Evolutionary conservation across 345 rosid species (phyloP).

Genomic region (Lumnitzera racemosa): DNA sequence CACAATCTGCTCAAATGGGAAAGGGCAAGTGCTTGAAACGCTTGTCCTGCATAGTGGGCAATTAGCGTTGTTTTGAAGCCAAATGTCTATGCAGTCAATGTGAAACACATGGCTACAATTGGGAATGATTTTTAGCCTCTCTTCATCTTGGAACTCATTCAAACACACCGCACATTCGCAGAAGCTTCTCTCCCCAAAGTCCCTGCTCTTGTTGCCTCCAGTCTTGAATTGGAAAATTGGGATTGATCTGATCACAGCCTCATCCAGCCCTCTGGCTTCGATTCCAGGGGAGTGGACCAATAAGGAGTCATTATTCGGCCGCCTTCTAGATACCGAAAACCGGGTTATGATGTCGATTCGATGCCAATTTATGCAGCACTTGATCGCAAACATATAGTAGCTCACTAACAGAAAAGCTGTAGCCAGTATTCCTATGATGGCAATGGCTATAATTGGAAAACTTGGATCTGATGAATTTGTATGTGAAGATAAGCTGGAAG

Average conservation of each 20-base stretch:
- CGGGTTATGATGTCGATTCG: conserved; percentile 48
- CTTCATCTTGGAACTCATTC: conserved; percentile 76
- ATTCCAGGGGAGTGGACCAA: conserved; percentile 29
- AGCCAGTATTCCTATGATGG: conserved; percentile 75
- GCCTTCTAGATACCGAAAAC: conserved; percentile 49
- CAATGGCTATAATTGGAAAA: conserved; percentile 73
- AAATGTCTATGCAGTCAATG: conserved; percentile 83
- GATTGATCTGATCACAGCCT: conserved; percentile 71
- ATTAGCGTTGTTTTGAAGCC: conserved; percentile 87
- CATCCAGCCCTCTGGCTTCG: conserved; percentile 66
- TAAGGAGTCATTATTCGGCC: conserved; percentile 36
- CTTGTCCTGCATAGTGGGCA: conserved; percentile 86
- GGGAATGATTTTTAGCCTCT: conserved; percentile 65
- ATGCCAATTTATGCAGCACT: conserved; percentile 89
- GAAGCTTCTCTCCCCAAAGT: conserved; percentile 29
- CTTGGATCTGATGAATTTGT: conserved; percentile 33
- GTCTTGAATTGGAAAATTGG: conserved; percentile 70
- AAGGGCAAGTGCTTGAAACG: conserved; percentile 37
- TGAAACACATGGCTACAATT: conserved; percentile 79
- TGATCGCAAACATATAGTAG: conserved; percentile 78
- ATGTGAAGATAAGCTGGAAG: conserved; percentile 18
- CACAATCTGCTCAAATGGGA: conserved; percentile 20
- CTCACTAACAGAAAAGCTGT: conserved; percentile 77
- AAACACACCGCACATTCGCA: conserved; percentile 77
- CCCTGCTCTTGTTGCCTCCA: conserved; percentile 15